phyloP scores from a whole-genome alignment of 192 early-diverging fungal genomes.

The Rhizophagus sp. region DNA sequence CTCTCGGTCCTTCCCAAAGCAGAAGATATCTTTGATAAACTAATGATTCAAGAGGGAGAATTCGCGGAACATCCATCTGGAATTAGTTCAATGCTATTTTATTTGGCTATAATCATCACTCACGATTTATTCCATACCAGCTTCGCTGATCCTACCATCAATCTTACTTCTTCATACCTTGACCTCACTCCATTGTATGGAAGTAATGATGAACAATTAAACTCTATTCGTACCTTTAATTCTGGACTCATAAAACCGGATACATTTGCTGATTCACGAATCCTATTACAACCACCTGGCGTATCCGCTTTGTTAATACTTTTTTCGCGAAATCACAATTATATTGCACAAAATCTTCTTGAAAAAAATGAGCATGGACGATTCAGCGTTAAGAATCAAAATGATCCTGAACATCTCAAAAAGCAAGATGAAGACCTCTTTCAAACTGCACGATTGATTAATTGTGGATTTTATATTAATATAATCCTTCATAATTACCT shows the following conservation, averaged over 20 bases:
- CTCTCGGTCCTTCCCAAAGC: background rate
- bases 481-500: slow-evolving; percentile 49
- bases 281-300: slow-evolving; percentile 37
- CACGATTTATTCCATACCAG: slow-evolving; percentile 49
- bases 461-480: slow-evolving; percentile 46
- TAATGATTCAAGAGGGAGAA: background rate
- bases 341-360: slow-evolving; percentile 46
- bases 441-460: slow-evolving; percentile 53
- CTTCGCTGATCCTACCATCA: slow-evolving; percentile 35
- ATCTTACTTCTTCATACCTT: slow-evolving; percentile 45
- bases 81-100: slow-evolving; percentile 44
- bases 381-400: slow-evolving; percentile 35
- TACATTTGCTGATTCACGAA: slow-evolving; percentile 13
- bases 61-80: slow-evolving; percentile 32
- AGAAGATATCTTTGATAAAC: background rate
- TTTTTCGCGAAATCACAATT: slow-evolving; percentile 55
- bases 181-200: slow-evolving; percentile 49
- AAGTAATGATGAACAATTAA: slow-evolving; percentile 28
- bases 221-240: background rate
- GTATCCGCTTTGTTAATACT: slow-evolving; percentile 42
- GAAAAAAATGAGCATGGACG: slow-evolving; percentile 42
- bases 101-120: slow-evolving; percentile 46
- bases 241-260: background rate
- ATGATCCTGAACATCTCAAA: slow-evolving; percentile 15
- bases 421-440: slow-evolving; percentile 50